Conservation (phyloP, 2,329 filamentous ascomycete species). For the Fusarium transvaalense region DNA sequence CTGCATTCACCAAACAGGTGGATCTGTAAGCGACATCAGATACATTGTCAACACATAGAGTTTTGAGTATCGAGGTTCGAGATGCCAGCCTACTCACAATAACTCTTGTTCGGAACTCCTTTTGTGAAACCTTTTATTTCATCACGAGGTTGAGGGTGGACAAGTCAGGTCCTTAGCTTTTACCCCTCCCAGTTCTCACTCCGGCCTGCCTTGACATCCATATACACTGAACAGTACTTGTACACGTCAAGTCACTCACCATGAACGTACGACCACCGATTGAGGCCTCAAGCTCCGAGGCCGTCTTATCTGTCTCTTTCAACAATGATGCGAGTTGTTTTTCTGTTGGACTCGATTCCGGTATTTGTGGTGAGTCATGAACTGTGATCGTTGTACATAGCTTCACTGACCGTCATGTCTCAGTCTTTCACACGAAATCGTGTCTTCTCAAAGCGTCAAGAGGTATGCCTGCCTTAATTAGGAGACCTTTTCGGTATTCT, state of each 20-base stretch:
- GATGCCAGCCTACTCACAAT: slow-evolving; percentile 28
- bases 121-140: background rate
- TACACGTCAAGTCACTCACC: slow-evolving; percentile 31
- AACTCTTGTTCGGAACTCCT: background rate
- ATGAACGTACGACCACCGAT: slow-evolving; percentile 95
- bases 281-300: slow-evolving; percentile 78
- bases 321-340: slow-evolving; percentile 89
- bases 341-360: slow-evolving; percentile 85
- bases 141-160: slow-evolving; percentile 2
- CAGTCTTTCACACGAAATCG: slow-evolving; percentile 80
- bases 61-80: slow-evolving; percentile 23
- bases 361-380: slow-evolving; percentile 78
- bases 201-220: slow-evolving; percentile 9
- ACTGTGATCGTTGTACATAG: slow-evolving; percentile 4
- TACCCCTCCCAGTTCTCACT: slow-evolving; percentile 35
- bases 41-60: slow-evolving; percentile 19
- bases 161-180: slow-evolving; percentile 3
- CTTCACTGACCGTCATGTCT: slow-evolving; percentile 27
- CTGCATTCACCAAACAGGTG: slow-evolving; percentile 30
- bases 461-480: slow-evolving; percentile 50
- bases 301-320: slow-evolving; percentile 86
- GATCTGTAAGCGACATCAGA: slow-evolving; percentile 33
- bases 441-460: slow-evolving; percentile 74
- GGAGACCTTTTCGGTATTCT: background rate
- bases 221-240: slow-evolving; percentile 13